phyloP scores from a whole-genome alignment of 2,329 filamentous ascomycete species.

The Arthrobotrys sinensis region DNA sequence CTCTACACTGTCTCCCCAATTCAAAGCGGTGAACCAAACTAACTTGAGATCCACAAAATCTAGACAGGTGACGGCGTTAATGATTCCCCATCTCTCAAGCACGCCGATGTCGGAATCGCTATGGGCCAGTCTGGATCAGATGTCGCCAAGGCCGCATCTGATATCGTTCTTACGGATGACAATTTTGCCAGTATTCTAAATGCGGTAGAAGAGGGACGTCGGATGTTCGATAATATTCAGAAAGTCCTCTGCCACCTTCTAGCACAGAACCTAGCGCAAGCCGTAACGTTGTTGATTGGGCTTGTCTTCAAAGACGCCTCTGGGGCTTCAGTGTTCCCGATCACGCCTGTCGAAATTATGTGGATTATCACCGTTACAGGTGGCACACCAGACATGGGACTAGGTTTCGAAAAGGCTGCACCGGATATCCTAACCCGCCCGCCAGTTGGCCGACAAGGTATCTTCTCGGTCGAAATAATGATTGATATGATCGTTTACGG shows the following conservation, averaged over 20 bases:
- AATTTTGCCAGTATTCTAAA: conserved; percentile 91
- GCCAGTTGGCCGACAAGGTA: conserved; percentile 79
- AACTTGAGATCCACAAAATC: not conserved
- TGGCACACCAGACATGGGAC: conserved; percentile 84
- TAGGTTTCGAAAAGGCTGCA: conserved; percentile 83
- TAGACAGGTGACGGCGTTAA: conserved; percentile 89
- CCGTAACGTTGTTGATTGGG: conserved; percentile 83
- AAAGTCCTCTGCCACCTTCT: conserved; percentile 87
- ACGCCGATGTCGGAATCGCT: conserved; percentile 87
- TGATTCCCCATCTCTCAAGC: conserved; percentile 84
- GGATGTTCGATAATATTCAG: conserved; percentile 91
- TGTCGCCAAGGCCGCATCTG: conserved; percentile 81
- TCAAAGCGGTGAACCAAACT: not conserved
- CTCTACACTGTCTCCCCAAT: not conserved
- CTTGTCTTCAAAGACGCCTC: conserved; percentile 82
- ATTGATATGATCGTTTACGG: conserved; percentile 86
- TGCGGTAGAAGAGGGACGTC: conserved; percentile 84
- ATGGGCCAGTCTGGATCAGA: conserved; percentile 87
- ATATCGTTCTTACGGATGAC: conserved; percentile 83
- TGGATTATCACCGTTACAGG: conserved; percentile 97
- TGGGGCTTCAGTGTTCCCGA: conserved; percentile 84
- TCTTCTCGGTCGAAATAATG: conserved; percentile 83
- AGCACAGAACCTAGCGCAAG: conserved; percentile 86
- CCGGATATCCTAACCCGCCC: conserved; percentile 84
- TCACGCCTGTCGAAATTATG: conserved; percentile 87